phyloP scores from a whole-genome alignment of 2,329 filamentous ascomycete species.

The Fusarium annulatum region DNA sequence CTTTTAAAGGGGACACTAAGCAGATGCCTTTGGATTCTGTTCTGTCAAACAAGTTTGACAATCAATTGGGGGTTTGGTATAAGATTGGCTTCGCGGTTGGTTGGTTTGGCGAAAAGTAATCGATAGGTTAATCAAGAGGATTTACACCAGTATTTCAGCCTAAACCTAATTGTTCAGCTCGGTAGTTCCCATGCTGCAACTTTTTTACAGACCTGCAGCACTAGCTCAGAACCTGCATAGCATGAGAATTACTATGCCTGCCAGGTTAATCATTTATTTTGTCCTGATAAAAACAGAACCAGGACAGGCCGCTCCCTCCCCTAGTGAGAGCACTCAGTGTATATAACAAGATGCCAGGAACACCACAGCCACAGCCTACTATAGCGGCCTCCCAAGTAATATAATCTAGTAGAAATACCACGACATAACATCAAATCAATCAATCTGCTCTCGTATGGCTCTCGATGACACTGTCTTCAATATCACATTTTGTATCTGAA shows the following conservation, averaged over 20 bases:
- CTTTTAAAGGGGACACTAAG: constrained; percentile 54
- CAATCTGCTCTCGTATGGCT: not conserved
- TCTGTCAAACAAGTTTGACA: not conserved
- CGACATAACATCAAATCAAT: not conserved
- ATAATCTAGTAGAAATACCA: not conserved
- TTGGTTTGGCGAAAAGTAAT: not conserved
- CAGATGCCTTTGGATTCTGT: constrained; percentile 18
- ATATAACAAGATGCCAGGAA: not conserved
- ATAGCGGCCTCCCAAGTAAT: not conserved
- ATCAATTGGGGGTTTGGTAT: not conserved
- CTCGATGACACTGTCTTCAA: no score
- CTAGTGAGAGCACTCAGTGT: not conserved
- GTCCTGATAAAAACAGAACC: not conserved
- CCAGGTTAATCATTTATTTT: not conserved
- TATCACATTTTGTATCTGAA: not conserved
- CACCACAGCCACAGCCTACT: not conserved
- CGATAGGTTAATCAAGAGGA: not conserved
- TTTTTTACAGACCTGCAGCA: not conserved
- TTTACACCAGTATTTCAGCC: not conserved
- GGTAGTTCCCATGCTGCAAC: not conserved
- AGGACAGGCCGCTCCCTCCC: not conserved
- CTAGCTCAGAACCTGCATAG: not conserved
- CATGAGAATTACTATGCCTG: not conserved
- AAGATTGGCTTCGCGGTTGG: not conserved
- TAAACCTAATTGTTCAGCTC: not conserved